A percentile compares a stretch with the other conserved stretches of the same genome.
Conservation (phyloP, 495 filamentous ascomycete genomes). For the Aspergillus heteromorphus region DNA sequence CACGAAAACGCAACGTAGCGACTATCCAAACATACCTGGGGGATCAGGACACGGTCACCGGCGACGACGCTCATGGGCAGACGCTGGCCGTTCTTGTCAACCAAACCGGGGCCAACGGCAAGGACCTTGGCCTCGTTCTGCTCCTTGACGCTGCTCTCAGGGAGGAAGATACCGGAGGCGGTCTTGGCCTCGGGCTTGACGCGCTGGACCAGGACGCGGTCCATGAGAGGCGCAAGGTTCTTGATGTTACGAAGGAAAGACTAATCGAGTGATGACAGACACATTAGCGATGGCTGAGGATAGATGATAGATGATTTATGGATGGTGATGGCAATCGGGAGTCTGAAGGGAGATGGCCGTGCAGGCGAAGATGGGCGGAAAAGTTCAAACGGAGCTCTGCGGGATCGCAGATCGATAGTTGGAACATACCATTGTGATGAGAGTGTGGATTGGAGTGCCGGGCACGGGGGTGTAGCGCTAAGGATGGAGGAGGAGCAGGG, state of each 20-base stretch:
- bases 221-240: slow-evolving; percentile 90
- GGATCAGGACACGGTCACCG: slow-evolving; percentile 94
- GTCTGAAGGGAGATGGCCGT: not conserved
- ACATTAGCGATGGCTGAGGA: not conserved
- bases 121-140: slow-evolving; percentile 95
- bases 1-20: slow-evolving; percentile 5
- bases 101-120: slow-evolving; percentile 82
- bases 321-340: not conserved
- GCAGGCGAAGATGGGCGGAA: not conserved
- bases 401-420: not conserved
- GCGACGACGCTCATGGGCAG: slow-evolving; percentile 70
- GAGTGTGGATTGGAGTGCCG: slow-evolving; percentile 4
- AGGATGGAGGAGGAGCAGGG: slow-evolving; percentile 5
- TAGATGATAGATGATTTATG: not conserved
- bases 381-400: slow-evolving; percentile 6
- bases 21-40: slow-evolving; percentile 62
- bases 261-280: slow-evolving; percentile 16
- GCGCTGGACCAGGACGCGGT: slow-evolving; percentile 97
- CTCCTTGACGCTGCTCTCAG: slow-evolving; percentile 95
- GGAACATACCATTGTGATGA: slow-evolving; percentile 27
- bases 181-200: slow-evolving; percentile 97
- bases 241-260: slow-evolving; percentile 89
- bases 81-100: slow-evolving; percentile 84
- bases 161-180: slow-evolving; percentile 92
- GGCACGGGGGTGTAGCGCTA: not conserved